These are phyloP conservation scores for Eucalyptus brandiana DNA, from an alignment of 345 rosid species.

Conservation along the genomic window DNA sequence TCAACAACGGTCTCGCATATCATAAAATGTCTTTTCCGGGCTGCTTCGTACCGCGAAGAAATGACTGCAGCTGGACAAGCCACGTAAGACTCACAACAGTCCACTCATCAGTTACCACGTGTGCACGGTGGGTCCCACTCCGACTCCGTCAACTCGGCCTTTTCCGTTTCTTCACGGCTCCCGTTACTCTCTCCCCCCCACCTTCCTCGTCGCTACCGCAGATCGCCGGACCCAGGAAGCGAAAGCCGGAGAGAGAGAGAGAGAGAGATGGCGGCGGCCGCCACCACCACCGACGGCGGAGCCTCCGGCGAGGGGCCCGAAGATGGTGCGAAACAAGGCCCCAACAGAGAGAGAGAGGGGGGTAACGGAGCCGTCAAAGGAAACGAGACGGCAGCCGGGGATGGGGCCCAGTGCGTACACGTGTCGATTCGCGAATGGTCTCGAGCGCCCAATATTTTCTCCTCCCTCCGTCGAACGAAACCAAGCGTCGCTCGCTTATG, in stretches of 20 bases:
- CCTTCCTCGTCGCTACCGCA: not conserved
- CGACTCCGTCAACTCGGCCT: not conserved
- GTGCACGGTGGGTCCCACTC: not conserved
- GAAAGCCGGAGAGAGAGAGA: too few species aligned
- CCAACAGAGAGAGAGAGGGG: not conserved
- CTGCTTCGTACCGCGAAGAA: not conserved
- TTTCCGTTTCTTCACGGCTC: not conserved
- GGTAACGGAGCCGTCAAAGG: too few species aligned
- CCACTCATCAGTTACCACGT: not conserved
- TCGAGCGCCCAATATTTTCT: not conserved
- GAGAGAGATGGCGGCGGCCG: not conserved
- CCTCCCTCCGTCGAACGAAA: not conserved
- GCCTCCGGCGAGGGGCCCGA: not conserved
- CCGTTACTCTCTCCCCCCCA: not conserved
- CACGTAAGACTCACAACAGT: not conserved
- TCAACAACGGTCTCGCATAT: accelerated
- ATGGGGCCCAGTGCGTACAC: not conserved
- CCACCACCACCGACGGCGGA: not conserved
- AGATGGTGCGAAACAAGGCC: conserved; percentile 7
- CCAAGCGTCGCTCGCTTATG: not conserved
- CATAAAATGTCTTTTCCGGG: not conserved
- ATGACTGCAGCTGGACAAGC: not conserved
- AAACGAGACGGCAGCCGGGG: not conserved
- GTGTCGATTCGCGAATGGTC: not conserved
- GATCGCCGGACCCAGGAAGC: not conserved